Conservation (phyloP, 306 rosid genomes). For the Fragaria iinumae region DNA sequence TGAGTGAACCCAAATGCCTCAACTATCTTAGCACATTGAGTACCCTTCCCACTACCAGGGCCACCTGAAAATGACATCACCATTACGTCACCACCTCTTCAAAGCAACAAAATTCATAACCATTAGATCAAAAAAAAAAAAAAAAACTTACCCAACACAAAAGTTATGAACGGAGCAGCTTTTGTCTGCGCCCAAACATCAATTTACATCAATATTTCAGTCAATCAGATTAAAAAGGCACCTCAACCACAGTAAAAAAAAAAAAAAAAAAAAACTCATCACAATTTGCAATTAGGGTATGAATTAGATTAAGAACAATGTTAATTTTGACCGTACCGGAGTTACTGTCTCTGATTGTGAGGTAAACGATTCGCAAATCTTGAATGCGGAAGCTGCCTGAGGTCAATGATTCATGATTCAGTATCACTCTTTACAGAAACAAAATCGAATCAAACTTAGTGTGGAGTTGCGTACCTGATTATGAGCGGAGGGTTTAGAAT, state of each 20-base stretch:
- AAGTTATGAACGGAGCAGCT: slow-evolving; percentile 52
- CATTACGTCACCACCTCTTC: not conserved
- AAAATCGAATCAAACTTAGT: not conserved
- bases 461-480: slow-evolving; percentile 29
- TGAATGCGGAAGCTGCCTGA: slow-evolving; percentile 41
- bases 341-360: slow-evolving; percentile 30
- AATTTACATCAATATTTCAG: slow-evolving; percentile 4
- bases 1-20: slow-evolving; percentile 81
- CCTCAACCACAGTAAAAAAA: not conserved
- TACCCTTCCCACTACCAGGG: slow-evolving; percentile 96
- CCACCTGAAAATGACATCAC: slow-evolving; percentile 56
- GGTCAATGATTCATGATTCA: not conserved
- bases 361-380: slow-evolving; percentile 37
- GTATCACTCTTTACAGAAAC: not conserved
- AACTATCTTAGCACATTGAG: slow-evolving; percentile 83
- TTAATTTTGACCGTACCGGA: slow-evolving; percentile 29
- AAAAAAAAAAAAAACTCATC: too few relatives aligned
- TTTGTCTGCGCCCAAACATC: slow-evolving; percentile 55
- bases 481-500: slow-evolving; percentile 31
- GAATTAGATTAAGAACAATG: not conserved
- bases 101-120: not conserved
- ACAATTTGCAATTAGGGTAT: not conserved
- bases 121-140: not conserved
- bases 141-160: slow-evolving; percentile 76
- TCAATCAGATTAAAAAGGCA: not conserved